Evolutionary conservation across 2,329 filamentous ascomycete species (phyloP), one percentile per base, ranked within the genome.

Genomic region (Parastagonospora nodorum): DNA sequence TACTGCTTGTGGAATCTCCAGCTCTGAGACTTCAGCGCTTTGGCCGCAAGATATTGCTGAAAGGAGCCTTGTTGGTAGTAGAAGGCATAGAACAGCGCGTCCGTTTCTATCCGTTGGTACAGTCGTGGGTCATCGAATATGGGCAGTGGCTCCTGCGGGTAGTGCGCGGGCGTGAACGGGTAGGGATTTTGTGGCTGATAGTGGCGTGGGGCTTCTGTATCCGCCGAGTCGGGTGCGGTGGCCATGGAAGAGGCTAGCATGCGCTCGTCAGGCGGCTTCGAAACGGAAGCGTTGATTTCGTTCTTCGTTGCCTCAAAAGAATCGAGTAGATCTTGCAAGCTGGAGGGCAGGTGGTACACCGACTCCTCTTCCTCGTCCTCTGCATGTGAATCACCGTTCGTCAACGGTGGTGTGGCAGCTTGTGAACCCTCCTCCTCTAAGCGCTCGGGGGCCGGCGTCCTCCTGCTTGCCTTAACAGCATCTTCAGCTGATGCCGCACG

Each of bases 1-100:
- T 99, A 99, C 75, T 97, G 94, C 80, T 99, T 99, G 78, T 99
- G 94, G 74, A 99, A 99, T 49, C 94, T 85, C 94, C 94, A 99
- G 75, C 92, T 97, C 75, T 99, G 94, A 61, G 93, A 90, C 78
- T 99, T 99, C 45, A 99, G 79, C n/a, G 94, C 91, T 76, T 96
- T 96, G 11, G 94, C 94, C 1, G 94, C 92, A 51, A 97, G 82
- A 70, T 92, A 97, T 73, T 99, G 94, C 73, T 97, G 92, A 64
- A 96, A 92, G 1, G 92, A 92, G 24, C 92, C 92, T 75, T 99
- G 94, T 63, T 93, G 91, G 80, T 99, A 99, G 80, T 99, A 99
- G 77, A 99, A 99, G 39, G 96, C 89, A 77, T 99, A 99, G 77
- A 99, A 99, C 8, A 99, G 81, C 28, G 93, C 96, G 70, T 99